Conservation (phyloP, 2,329 filamentous ascomycete species). For the Trichoderma hamatum region DNA sequence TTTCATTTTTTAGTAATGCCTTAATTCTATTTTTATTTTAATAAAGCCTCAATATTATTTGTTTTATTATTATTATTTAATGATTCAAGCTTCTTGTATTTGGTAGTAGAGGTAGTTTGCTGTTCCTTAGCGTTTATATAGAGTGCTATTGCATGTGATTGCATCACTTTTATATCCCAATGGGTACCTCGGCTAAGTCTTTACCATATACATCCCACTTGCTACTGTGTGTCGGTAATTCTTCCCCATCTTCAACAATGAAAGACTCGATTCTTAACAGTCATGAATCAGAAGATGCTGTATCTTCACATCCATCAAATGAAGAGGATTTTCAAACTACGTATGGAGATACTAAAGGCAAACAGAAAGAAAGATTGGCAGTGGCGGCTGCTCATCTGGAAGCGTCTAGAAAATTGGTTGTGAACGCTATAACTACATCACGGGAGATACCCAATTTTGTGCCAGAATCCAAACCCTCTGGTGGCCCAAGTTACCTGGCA, state of each 20-base stretch:
- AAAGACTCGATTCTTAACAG: not conserved
- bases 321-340: not conserved
- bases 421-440: conserved; percentile 4
- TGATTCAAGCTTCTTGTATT: too few species aligned
- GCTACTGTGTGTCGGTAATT: not conserved
- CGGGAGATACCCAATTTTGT: conserved; percentile 1
- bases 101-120: not conserved
- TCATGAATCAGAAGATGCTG: not conserved
- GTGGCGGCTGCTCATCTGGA: not conserved
- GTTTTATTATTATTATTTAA: too few species aligned
- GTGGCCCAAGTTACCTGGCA: not conserved
- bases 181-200: not conserved
- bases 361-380: conserved; percentile 12
- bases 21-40: too few species aligned
- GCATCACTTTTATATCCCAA: not conserved
- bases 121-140: not conserved
- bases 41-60: too few species aligned
- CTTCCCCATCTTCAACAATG: not conserved
- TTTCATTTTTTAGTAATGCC: too few species aligned
- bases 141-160: not conserved
- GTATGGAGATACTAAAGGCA: conserved; percentile 5
- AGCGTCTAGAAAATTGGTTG: conserved; percentile 3
- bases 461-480: not conserved
- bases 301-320: not conserved
- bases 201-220: not conserved